These are phyloP conservation scores for Oldenlandia corymbosa DNA, from an alignment of 257 asterid genomes.

Conservation along the genomic window DNA sequence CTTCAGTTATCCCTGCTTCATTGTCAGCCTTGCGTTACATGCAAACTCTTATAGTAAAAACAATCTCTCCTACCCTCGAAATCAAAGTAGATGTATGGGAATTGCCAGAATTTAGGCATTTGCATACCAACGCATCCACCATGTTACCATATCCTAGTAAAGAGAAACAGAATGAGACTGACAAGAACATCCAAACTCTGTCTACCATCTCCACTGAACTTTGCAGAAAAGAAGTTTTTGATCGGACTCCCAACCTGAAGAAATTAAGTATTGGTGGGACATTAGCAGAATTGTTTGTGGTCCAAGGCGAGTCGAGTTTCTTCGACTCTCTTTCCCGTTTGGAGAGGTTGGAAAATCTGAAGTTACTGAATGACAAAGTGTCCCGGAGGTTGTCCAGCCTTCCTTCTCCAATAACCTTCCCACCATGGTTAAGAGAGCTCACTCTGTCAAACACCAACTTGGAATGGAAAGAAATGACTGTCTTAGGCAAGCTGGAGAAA, in stretches of 20 bases:
- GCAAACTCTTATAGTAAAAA: conserved; percentile 20
- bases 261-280: conserved; percentile 19
- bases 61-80: conserved; percentile 12
- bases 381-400: background rate
- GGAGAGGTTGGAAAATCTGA: conserved; percentile 20
- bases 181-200: conserved; percentile 3
- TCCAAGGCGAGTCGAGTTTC: background rate
- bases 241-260: conserved; percentile 1
- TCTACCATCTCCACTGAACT: conserved; percentile 17
- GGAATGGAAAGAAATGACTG: conserved; percentile 15
- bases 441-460: conserved; percentile 9
- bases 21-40: conserved; percentile 14
- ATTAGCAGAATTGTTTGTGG: background rate
- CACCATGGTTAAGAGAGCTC: background rate
- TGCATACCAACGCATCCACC: conserved; percentile 32
- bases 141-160: conserved; percentile 1
- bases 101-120: conserved; percentile 33
- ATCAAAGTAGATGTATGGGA: conserved; percentile 32
- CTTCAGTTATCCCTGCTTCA: conserved; percentile 2
- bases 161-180: background rate
- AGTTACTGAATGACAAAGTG: conserved; percentile 19
- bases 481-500: conserved; percentile 9
- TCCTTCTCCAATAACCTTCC: conserved; percentile 7
- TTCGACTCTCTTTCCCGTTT: background rate
- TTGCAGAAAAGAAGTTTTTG: conserved; percentile 14